phyloP scores from a whole-genome alignment of 2,329 filamentous ascomycete species.

The Claviceps maximensis region DNA sequence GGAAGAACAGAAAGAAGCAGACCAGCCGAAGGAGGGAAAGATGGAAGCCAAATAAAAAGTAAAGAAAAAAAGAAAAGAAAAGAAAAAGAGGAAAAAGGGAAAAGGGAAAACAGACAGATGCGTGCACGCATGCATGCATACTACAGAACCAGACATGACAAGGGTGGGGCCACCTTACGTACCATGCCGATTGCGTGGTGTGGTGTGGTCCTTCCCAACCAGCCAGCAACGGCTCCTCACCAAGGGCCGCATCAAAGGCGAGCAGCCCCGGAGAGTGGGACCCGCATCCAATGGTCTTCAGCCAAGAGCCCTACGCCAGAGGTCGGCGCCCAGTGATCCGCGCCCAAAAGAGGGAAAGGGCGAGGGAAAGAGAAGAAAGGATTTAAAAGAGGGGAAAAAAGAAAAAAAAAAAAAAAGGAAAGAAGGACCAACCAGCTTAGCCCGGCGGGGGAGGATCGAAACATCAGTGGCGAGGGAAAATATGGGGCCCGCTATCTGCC shows the following conservation, averaged over 20 bases:
- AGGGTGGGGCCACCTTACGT: neutral
- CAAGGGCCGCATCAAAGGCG: neutral
- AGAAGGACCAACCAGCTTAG: conserved; percentile 12
- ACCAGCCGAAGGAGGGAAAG: too few relatives aligned
- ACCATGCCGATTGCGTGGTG: neutral
- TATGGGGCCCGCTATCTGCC: conserved; percentile 10
- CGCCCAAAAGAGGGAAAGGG: neutral
- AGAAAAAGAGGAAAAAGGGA: too few relatives aligned
- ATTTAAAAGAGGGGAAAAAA: conserved; percentile 1
- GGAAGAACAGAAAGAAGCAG: neutral
- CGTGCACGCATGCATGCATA: neutral
- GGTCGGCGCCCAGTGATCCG: neutral
- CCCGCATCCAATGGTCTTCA: neutral
- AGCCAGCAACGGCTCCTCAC: neutral
- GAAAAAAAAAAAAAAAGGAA: conserved; percentile 9
- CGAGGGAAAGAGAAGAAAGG: neutral
- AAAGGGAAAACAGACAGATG: neutral
- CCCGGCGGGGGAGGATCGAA: conserved; percentile 4
- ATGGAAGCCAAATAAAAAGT: too few relatives aligned
- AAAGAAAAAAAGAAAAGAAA: too few relatives aligned
- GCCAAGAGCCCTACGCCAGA: neutral
- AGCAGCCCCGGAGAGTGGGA: neutral
- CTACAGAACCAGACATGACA: too few relatives aligned
- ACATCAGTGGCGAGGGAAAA: conserved; percentile 13
- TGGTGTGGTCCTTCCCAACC: neutral